Evolutionary conservation across 169 alveolate genomes (phyloP).

Genomic region (Miamiensis avidus): DNA sequence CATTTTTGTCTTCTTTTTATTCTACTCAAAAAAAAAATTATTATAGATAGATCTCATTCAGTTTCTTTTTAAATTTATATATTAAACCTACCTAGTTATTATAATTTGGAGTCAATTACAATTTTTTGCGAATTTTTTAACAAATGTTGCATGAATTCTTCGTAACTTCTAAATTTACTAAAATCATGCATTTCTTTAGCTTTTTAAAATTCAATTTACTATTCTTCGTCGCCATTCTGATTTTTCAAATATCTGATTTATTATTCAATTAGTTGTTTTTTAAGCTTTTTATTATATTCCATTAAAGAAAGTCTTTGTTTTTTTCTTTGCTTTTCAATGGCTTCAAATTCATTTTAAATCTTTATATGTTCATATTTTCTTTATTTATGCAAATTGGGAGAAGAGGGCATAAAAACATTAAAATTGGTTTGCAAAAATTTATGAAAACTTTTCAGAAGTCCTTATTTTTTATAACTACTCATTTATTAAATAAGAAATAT

Average conservation of each 20-base stretch:
- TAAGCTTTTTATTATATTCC: constrained; percentile 43
- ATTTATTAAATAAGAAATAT: neutral
- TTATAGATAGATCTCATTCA: too few species aligned
- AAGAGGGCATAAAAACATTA: constrained; percentile 30
- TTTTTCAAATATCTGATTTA: constrained; percentile 27
- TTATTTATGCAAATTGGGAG: constrained; percentile 32
- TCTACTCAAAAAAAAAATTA: too few species aligned
- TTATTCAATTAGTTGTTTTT: constrained; percentile 33
- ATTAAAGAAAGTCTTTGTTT: constrained; percentile 32
- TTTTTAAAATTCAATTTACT: constrained; percentile 20
- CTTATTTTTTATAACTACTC: neutral
- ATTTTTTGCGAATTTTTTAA: constrained; percentile 26
- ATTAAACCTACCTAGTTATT: neutral
- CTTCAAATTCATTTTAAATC: constrained; percentile 55
- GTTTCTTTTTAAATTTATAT: neutral
- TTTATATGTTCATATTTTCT: constrained; percentile 62
- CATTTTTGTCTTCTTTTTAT: constrained; percentile 5
- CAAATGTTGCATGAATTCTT: constrained; percentile 20
- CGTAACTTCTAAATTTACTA: constrained; percentile 34
- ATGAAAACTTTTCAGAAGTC: constrained; percentile 29
- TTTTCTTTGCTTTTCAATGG: constrained; percentile 44
- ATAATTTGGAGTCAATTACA: neutral
- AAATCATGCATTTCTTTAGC: constrained; percentile 33
- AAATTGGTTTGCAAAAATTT: constrained; percentile 40
- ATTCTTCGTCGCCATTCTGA: constrained; percentile 13